A percentile compares a stretch with the other conserved stretches of the same genome.
These are phyloP conservation scores for Russula earlei DNA, from an alignment of 768 basidiomycete genomes.

Conservation along the genomic window DNA sequence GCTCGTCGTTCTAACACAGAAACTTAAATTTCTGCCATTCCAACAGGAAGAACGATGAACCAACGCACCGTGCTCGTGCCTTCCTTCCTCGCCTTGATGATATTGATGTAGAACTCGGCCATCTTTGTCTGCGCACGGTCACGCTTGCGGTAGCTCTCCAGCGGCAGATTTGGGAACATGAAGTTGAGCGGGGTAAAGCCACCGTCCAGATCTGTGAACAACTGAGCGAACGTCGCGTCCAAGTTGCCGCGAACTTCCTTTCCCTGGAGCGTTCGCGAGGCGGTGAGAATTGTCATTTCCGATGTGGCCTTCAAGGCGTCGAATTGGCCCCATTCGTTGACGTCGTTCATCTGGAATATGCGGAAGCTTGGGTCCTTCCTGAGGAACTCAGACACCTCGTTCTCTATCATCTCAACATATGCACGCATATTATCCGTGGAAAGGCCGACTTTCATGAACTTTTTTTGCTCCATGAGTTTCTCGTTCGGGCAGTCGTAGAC, in stretches of 20 bases:
- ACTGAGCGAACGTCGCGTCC: conserved; percentile 75
- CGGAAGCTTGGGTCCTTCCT: conserved; percentile 53
- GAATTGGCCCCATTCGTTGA: conserved; percentile 72
- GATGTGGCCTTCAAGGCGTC: conserved; percentile 63
- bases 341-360: conserved; percentile 50
- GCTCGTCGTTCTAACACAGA: conserved; percentile 43
- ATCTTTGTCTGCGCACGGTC: conserved; percentile 89
- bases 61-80: conserved; percentile 34
- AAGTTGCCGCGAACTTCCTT: conserved; percentile 72
- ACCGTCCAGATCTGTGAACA: conserved; percentile 85
- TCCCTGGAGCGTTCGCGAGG: conserved; percentile 88
- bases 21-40: conserved; percentile 1
- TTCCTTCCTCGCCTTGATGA: conserved; percentile 64
- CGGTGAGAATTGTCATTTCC: conserved; percentile 92
- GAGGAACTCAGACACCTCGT: conserved; percentile 52
- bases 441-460: conserved; percentile 93
- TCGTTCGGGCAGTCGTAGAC: conserved; percentile 97
- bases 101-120: conserved; percentile 85
- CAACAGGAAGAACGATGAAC: neutral
- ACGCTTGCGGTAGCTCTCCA: conserved; percentile 81
- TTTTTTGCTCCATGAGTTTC: conserved; percentile 97
- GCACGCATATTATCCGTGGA: conserved; percentile 83
- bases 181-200: conserved; percentile 96
- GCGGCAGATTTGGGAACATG: conserved; percentile 86
- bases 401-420: conserved; percentile 50